A percentile compares a stretch with the other conserved stretches of the same genome.
These are phyloP conservation scores for Microcyclospora tardicrescens DNA, from an alignment of 2,329 filamentous ascomycete genomes.

Conservation along the genomic window DNA sequence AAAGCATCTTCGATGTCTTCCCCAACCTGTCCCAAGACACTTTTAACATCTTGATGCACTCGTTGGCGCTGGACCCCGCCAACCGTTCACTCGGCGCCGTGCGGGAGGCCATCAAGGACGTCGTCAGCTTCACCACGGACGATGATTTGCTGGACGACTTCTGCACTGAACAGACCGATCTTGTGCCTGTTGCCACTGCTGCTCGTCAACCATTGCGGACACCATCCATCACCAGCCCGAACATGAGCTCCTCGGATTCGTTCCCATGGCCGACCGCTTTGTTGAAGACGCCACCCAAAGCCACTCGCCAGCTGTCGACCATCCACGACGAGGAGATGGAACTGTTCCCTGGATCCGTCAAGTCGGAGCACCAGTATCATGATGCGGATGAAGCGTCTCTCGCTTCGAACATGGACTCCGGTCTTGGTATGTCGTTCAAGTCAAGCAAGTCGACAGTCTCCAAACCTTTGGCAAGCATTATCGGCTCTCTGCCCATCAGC, in stretches of 20 bases:
- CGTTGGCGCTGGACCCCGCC: constrained; percentile 78
- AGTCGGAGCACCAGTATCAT: constrained; percentile 57
- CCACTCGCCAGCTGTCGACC: constrained; percentile 70
- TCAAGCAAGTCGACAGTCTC: constrained; percentile 35
- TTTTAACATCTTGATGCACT: constrained; percentile 82
- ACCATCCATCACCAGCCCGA: constrained; percentile 82
- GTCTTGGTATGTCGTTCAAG: constrained; percentile 67
- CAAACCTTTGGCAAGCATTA: constrained; percentile 42
- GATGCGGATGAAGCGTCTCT: constrained; percentile 67
- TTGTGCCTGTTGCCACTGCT: constrained; percentile 58
- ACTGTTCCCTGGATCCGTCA: constrained; percentile 67
- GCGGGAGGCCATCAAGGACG: constrained; percentile 63
- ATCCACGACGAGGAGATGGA: constrained; percentile 78
- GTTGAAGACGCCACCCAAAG: constrained; percentile 57
- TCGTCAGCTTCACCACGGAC: constrained; percentile 83
- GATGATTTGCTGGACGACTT: constrained; percentile 90
- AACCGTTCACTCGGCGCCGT: constrained; percentile 73
- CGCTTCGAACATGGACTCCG: constrained; percentile 73
- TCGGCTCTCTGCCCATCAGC: constrained; percentile 58
- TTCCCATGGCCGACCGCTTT: constrained; percentile 94
- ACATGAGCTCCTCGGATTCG: constrained; percentile 58
- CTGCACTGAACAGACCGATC: constrained; percentile 62
- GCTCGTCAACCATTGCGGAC: constrained; percentile 93
- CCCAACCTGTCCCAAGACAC: constrained; percentile 98
- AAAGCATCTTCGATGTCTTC: constrained; percentile 95